These are phyloP conservation scores for Chiua virens DNA, from an alignment of 768 basidiomycete species.

Conservation along the genomic window DNA sequence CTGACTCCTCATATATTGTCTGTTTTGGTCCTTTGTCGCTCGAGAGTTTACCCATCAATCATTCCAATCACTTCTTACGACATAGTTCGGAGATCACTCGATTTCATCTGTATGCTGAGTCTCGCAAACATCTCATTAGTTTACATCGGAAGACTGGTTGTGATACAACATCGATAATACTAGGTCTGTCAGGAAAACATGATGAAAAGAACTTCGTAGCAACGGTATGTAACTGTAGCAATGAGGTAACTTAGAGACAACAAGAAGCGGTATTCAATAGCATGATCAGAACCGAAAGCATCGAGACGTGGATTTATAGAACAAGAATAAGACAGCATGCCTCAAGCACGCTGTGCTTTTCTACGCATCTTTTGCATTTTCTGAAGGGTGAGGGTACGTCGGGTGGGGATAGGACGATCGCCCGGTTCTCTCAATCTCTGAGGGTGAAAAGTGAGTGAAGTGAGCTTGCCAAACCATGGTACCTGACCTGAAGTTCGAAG, in stretches of 20 bases:
- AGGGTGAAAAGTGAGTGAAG: not conserved
- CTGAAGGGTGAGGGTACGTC: conserved; percentile 14
- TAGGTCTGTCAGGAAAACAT: conserved; percentile 1
- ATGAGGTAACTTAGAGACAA: not conserved
- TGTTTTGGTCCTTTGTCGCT: conserved; percentile 17
- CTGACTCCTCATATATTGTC: conserved; percentile 14
- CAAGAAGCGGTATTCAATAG: not conserved
- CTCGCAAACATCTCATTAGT: conserved; percentile 9
- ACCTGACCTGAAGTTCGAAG: conserved; percentile 27
- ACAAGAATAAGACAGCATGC: not conserved
- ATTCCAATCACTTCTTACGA: not conserved
- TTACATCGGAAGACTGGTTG: conserved; percentile 12
- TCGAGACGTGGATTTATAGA: not conserved
- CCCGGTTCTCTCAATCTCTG: conserved; percentile 28
- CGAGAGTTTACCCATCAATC: conserved; percentile 5
- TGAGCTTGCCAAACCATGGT: not conserved
- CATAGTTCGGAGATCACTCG: conserved; percentile 6
- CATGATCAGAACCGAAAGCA: conserved; percentile 6
- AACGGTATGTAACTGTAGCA: too few relatives aligned
- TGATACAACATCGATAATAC: conserved; percentile 15
- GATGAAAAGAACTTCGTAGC: not conserved
- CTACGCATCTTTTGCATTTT: conserved; percentile 17
- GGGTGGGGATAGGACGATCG: conserved; percentile 16
- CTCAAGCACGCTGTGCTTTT: not conserved
- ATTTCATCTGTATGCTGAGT: conserved; percentile 7